phyloP scores from a whole-genome alignment of 768 basidiomycete species.

The Melanogaster broomeanus region DNA sequence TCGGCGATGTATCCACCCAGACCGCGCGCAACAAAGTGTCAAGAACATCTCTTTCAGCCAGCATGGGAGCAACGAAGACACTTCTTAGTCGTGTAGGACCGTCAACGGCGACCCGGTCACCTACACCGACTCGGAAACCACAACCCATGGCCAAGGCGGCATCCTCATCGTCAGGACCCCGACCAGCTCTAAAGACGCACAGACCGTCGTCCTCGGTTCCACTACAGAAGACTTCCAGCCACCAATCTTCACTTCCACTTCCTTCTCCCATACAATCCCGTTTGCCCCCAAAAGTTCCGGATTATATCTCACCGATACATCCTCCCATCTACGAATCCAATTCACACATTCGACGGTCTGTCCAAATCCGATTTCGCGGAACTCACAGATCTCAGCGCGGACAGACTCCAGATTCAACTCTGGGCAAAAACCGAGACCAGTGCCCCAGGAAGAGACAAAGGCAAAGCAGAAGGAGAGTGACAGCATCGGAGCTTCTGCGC shows the following conservation, averaged over 20 bases:
- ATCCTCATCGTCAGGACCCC: slow-evolving; percentile 15
- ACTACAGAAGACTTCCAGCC: slow-evolving; percentile 24
- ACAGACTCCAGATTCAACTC: slow-evolving; percentile 54
- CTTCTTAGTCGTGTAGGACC: slow-evolving; percentile 6
- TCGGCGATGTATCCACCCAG: slow-evolving; percentile 3
- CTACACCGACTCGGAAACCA: slow-evolving; percentile 15
- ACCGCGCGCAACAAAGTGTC: slow-evolving; percentile 16
- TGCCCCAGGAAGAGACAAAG: slow-evolving; percentile 33
- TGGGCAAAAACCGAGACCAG: slow-evolving; percentile 50
- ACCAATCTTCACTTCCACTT: slow-evolving; percentile 25
- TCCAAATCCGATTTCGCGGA: slow-evolving; percentile 53
- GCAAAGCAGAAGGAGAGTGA: slow-evolving; percentile 47
- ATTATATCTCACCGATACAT: slow-evolving; percentile 81
- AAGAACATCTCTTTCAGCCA: slow-evolving; percentile 14
- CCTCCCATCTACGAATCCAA: slow-evolving; percentile 83
- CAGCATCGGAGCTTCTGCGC: slow-evolving; percentile 12
- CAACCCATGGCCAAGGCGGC: slow-evolving; percentile 15
- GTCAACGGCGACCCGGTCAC: slow-evolving; percentile 11
- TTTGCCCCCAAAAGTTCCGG: slow-evolving; percentile 39
- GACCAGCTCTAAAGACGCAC: slow-evolving; percentile 19
- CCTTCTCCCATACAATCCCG: slow-evolving; percentile 13
- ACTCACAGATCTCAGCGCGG: slow-evolving; percentile 54
- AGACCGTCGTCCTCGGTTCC: slow-evolving; percentile 25
- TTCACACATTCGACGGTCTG: slow-evolving; percentile 60
- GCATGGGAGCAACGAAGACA: slow-evolving; percentile 18